Evolutionary conservation across 768 basidiomycete genomes (phyloP), one percentile per base, ranked within the genome.

Genomic region (Lentinula sp.): DNA sequence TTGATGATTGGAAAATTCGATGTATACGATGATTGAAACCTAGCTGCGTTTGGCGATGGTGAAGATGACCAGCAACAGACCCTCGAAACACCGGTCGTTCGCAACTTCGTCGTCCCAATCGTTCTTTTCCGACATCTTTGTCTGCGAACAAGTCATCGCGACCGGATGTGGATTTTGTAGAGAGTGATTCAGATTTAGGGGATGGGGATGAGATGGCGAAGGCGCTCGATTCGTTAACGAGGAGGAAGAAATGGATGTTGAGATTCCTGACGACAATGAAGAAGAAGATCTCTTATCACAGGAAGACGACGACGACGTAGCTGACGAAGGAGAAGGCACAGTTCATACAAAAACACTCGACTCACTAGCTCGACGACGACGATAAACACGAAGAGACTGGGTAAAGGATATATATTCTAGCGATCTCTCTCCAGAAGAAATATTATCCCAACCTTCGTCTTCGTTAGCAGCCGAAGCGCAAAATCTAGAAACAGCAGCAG

Each of bases 341-440:
- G 13, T 7, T 15, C 21, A 43, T 5, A 56, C 40, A 6, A 56
- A 45, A 42, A 31, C 6, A 5, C 55, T 56, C 11, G 55, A 56
- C 40, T 8, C 55, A 3, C 28, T 21, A 31, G 40, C 55, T 43
- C 13, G 28, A 0, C 37, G 28, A 34, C 45, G 45, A 34, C 57
- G 57, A 23, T 75, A 71, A 8, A 77, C 78, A 40, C 78, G 80
- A 62, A 85, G 82, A 66, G 85, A 96, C 69, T 91, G 94, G 84
- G 92, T 87, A 68, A 87, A 87, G 56, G 81, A 96, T 50, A 91
- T 96, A 57, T 98, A 98, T 71, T 78, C 80, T 42, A 82, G 82
- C 48, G 71, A 79, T 4, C 79, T 93, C 10, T 82, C 87, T 3
- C 88, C 93, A 0, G 79, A 82, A 59, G 80, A 92, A 67, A 84